These are phyloP conservation scores for Mucuna pruriens DNA, from an alignment of 306 rosid species.

Conservation along the genomic window DNA sequence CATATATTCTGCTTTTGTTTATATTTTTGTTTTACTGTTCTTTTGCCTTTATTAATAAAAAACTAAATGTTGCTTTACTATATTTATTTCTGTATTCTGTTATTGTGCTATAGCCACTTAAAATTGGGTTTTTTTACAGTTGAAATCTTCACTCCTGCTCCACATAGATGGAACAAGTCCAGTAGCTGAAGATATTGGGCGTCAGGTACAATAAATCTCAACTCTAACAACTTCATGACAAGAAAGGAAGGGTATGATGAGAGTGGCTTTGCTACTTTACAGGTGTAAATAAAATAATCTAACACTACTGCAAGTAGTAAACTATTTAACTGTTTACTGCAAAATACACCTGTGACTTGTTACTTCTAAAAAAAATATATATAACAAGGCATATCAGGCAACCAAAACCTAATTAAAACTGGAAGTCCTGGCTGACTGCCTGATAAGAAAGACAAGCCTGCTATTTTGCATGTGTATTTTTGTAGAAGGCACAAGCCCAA, in stretches of 20 bases:
- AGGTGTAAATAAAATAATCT: not conserved
- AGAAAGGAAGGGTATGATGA: not conserved
- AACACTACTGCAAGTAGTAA: not conserved
- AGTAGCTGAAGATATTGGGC: constrained; percentile 93
- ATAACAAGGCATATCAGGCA: not conserved
- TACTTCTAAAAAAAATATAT: not conserved
- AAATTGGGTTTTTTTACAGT: constrained; percentile 49
- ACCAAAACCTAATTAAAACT: not conserved
- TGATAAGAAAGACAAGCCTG: not conserved
- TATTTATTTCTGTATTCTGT: not conserved
- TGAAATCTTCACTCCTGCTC: constrained; percentile 87
- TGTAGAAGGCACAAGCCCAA: not conserved
- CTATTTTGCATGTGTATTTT: not conserved
- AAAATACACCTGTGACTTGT: not conserved
- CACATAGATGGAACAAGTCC: constrained; percentile 94
- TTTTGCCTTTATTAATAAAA: not conserved
- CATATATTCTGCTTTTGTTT: not conserved
- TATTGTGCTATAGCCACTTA: not conserved
- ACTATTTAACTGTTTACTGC: not conserved
- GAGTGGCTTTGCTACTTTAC: not conserved
- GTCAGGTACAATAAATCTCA: constrained; percentile 65
- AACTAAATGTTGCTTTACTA: not conserved
- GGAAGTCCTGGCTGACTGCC: not conserved
- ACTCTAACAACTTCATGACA: not conserved
- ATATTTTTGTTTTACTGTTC: not conserved